phyloP scores from a whole-genome alignment of 768 basidiomycete genomes.

The Saitozyma podzolica region DNA sequence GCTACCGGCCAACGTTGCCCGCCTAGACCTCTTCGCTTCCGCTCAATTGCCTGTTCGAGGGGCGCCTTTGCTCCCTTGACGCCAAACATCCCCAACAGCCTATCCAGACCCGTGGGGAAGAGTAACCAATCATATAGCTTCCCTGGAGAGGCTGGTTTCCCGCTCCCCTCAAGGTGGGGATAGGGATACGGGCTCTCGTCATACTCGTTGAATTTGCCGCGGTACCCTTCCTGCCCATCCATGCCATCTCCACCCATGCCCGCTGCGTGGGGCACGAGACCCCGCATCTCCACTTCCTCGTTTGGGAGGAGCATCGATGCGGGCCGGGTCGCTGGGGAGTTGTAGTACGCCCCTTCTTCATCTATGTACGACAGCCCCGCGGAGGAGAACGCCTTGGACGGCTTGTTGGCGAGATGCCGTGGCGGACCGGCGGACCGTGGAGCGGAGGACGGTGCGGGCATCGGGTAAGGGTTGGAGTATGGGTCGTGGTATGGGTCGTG shows the following conservation, averaged over 20 bases:
- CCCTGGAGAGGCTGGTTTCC: not conserved
- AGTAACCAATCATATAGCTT: conserved; percentile 26
- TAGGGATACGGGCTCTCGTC: conserved; percentile 28
- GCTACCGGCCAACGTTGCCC: conserved; percentile 76
- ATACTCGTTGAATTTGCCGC: conserved; percentile 27
- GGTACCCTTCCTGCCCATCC: conserved; percentile 2
- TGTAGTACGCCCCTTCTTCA: conserved; percentile 41
- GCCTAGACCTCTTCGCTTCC: conserved; percentile 81
- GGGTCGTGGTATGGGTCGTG: conserved; percentile 3
- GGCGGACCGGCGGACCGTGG: not conserved
- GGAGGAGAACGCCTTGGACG: conserved; percentile 11
- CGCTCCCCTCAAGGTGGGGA: conserved; percentile 9
- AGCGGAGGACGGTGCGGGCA: not conserved
- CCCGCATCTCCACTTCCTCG: conserved; percentile 31
- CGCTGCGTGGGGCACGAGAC: conserved; percentile 26
- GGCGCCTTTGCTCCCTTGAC: conserved; percentile 33
- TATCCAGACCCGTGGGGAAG: conserved; percentile 42
- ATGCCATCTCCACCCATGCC: conserved; percentile 13
- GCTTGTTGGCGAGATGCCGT: conserved; percentile 7
- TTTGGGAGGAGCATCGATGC: conserved; percentile 3
- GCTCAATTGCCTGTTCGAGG: conserved; percentile 74
- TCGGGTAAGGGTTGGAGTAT: conserved; percentile 1
- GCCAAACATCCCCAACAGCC: conserved; percentile 33
- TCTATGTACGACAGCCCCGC: conserved; percentile 43
- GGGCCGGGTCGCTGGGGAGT: conserved; percentile 22